Evolutionary conservation across 345 rosid species (phyloP).

Genomic region (Linum trigynum): DNA sequence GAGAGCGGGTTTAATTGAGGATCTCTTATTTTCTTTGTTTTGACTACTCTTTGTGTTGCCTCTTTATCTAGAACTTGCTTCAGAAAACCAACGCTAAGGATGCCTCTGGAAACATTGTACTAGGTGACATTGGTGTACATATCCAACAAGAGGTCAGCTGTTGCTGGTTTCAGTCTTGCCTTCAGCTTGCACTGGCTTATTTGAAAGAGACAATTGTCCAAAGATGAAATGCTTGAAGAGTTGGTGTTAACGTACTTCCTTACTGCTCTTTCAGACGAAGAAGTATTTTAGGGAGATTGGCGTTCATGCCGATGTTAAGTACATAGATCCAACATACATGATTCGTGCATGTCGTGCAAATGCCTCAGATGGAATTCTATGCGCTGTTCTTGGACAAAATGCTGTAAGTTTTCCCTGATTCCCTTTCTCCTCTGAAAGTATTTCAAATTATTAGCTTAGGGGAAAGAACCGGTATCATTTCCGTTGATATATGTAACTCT

Average conservation of each 20-base stretch:
- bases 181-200: neutral
- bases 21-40: neutral
- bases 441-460: too few relatives aligned
- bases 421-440: slow-evolving; percentile 1
- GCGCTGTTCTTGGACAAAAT: slow-evolving; percentile 97
- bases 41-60: slow-evolving; percentile 8
- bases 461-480: too few relatives aligned
- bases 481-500: too few relatives aligned
- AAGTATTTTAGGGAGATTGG: slow-evolving; percentile 62
- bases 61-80: slow-evolving; percentile 48
- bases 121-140: slow-evolving; percentile 84
- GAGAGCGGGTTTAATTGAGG: too few relatives aligned
- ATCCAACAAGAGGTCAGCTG: slow-evolving; percentile 87
- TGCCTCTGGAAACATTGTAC: slow-evolving; percentile 85
- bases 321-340: slow-evolving; percentile 97
- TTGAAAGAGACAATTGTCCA: too few relatives aligned
- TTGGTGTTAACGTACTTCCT: neutral
- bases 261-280: slow-evolving; percentile 41
- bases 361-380: slow-evolving; percentile 91
- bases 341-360: slow-evolving; percentile 90
- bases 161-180: neutral
- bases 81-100: slow-evolving; percentile 82
- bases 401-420: slow-evolving; percentile 46
- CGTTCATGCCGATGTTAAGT: slow-evolving; percentile 71
- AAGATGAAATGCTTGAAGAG: too few relatives aligned